Evolutionary conservation across 2,329 filamentous ascomycete species (phyloP), one percentile per base, ranked within the genome.

Genomic region (Cytospora chrysosperma): DNA sequence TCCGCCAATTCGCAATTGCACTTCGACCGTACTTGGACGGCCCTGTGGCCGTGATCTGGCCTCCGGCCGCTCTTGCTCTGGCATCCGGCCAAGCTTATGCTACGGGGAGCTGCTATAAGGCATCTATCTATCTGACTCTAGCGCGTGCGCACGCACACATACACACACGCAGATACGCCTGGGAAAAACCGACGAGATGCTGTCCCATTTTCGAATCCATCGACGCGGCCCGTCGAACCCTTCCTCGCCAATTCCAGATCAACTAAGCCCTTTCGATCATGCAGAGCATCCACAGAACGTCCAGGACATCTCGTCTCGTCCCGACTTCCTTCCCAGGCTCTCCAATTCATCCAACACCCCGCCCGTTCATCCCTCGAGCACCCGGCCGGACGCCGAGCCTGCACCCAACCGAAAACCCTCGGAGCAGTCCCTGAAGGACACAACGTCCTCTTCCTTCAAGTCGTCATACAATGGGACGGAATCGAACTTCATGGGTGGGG

Each of bases 171-270:
- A n/a, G n/a, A n/a, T 52, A 27, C 50, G 49, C 52, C 56, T n/a
- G n/a, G 57, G 61, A n/a, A 37, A 32, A 59, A 13, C 34, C 56
- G 54, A 47, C 61, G 52, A 57, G 21, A 66, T 67, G 65, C 58
- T 64, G 49, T 62, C 56, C 51, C 65, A 67, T 53, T 77, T 86
- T 55, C 82, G 83, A 70, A 85, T 86, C 74, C 84, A 86, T 70
- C 81, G 84, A 69, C 81, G 83, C 70, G 82, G 78, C 55, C 79
- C 79, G 68, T 85, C 83, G 61, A 84, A 81, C 75, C 83, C 84
- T 65, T 77, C 80, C 27, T 85, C 84, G 37, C 83, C 84, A 6
- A 71, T 78, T 28, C 77, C 79, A 59, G 82, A 85, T 62, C 80
- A 79, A 62, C 59, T 67, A 56, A 71, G 70, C 50, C 71, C 77